Conservation (phyloP, 1,284 basidiomycete species). For the Malassezia globosa region DNA sequence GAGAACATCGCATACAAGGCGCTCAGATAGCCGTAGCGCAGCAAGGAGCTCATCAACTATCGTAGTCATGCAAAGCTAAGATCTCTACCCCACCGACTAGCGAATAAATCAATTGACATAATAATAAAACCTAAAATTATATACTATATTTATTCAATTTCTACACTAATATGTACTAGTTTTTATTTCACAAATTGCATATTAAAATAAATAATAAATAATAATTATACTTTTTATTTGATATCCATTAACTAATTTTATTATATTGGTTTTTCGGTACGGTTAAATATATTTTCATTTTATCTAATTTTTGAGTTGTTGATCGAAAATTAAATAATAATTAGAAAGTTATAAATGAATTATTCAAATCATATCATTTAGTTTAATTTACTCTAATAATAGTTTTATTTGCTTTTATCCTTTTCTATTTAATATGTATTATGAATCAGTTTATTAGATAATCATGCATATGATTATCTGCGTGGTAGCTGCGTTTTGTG, state of each 20-base stretch:
- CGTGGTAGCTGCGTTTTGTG: too few species aligned
- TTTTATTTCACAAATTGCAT: background rate
- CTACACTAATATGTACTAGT: background rate
- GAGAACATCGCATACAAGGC: too few species aligned
- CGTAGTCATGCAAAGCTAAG: too few species aligned
- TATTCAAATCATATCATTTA: constrained; percentile 1
- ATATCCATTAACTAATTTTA: background rate
- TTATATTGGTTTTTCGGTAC: too few species aligned
- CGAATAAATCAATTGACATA: background rate
- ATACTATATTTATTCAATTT: background rate
- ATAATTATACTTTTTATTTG: background rate
- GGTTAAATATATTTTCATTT: too few species aligned
- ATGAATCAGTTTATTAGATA: background rate
- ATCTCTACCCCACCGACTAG: too few species aligned
- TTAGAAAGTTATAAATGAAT: background rate
- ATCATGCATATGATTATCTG: background rate
- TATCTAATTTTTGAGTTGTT: too few species aligned
- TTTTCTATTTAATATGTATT: too few species aligned
- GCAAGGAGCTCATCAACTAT: too few species aligned
- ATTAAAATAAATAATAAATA: background rate
- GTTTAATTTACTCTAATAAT: background rate
- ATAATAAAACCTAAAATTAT: background rate
- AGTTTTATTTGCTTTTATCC: too few species aligned
- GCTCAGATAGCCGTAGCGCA: too few species aligned
- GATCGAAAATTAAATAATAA: background rate